Conservation (phyloP, 192 early-diverging fungal genomes). For the Rhizophagus clarus region DNA sequence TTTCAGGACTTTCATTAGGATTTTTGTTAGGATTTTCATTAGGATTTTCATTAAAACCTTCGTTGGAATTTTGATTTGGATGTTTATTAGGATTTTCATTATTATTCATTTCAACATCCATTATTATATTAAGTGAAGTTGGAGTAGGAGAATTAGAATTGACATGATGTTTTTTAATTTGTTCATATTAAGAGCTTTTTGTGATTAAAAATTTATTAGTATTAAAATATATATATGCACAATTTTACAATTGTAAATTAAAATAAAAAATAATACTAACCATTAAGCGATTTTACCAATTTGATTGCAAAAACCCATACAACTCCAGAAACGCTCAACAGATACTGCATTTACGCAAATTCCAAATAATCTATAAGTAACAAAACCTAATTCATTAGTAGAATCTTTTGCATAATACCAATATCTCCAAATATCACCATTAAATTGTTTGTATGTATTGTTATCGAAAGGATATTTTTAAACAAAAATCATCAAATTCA, state of each 20-base stretch:
- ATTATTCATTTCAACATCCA: no score
- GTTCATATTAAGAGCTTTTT: constrained; percentile 14
- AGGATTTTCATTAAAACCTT: no score
- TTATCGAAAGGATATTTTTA: constrained; percentile 13
- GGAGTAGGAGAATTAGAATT: no score
- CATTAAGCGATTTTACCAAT: background rate
- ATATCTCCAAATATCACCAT: background rate
- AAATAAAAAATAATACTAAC: background rate
- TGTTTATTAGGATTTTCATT: no score
- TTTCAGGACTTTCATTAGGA: no score
- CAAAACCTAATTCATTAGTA: constrained; percentile 3
- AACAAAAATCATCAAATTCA: background rate
- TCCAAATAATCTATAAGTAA: constrained; percentile 21
- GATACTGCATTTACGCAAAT: constrained; percentile 16
- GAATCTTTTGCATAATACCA: background rate
- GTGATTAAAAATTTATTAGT: background rate
- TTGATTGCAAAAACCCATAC: constrained; percentile 10
- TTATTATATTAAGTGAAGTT: no score
- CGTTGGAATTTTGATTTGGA: no score
- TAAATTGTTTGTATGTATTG: constrained; percentile 2
- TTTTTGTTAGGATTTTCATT: no score
- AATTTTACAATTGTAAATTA: no score
- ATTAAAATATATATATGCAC: no score
- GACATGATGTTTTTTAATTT: background rate
- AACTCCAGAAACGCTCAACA: background rate